phyloP scores from a whole-genome alignment of 352 stramenopile species.

The Globisporangium nunn region DNA sequence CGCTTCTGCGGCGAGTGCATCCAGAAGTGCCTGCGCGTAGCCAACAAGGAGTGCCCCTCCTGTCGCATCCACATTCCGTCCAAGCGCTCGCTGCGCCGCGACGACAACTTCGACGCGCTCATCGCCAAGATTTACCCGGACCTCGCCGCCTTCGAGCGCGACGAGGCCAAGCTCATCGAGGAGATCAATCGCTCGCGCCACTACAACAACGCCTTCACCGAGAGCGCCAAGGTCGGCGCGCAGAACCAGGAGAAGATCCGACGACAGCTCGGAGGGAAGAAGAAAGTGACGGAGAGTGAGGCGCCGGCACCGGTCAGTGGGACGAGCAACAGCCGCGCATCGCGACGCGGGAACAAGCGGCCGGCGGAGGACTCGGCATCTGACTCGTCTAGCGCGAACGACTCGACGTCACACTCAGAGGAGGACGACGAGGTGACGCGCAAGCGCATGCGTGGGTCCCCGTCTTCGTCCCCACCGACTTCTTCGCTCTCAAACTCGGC shows the following conservation, averaged over 20 bases:
- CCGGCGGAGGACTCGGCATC: neutral
- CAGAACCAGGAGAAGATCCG: slow-evolving; percentile 54
- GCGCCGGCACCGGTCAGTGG: too few species aligned
- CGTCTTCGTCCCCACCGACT: neutral
- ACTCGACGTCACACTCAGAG: slow-evolving; percentile 9
- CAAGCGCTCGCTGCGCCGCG: slow-evolving; percentile 71
- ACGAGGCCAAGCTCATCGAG: slow-evolving; percentile 79
- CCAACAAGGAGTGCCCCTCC: slow-evolving; percentile 84
- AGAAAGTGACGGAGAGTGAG: slow-evolving; percentile 6
- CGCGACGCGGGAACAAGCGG: neutral
- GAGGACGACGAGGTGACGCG: slow-evolving; percentile 1
- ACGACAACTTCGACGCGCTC: slow-evolving; percentile 84
- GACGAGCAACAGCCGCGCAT: neutral
- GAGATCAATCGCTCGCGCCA: slow-evolving; percentile 72
- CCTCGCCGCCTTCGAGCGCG: slow-evolving; percentile 62
- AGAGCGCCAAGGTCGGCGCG: slow-evolving; percentile 67
- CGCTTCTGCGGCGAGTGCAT: slow-evolving; percentile 90
- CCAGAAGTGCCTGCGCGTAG: slow-evolving; percentile 75
- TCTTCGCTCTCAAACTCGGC: too few species aligned
- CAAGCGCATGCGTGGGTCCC: slow-evolving; percentile 4
- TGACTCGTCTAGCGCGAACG: slow-evolving; percentile 4
- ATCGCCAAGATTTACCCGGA: slow-evolving; percentile 85
- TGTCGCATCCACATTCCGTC: slow-evolving; percentile 89
- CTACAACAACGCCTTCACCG: slow-evolving; percentile 77
- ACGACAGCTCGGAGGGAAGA: slow-evolving; percentile 1